These are phyloP conservation scores for Cucumis hystrix DNA, from an alignment of 306 rosid species.

Conservation along the genomic window DNA sequence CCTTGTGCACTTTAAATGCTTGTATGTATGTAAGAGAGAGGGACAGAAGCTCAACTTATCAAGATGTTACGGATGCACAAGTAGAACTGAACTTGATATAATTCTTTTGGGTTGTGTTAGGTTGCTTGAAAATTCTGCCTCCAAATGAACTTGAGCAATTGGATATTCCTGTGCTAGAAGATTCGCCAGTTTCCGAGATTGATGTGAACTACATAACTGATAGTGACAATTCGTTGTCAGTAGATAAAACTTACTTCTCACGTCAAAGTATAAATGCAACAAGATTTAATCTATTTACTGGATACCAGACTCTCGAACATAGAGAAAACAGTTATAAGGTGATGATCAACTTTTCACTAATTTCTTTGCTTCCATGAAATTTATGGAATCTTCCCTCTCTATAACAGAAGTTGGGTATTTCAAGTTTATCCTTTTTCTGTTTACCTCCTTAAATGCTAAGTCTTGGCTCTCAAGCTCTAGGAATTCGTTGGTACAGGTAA, in stretches of 20 bases:
- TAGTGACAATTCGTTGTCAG: conserved; percentile 23
- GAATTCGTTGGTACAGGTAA: conserved; percentile 37
- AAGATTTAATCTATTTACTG: conserved; percentile 74
- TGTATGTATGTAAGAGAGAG: neutral
- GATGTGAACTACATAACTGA: conserved; percentile 38
- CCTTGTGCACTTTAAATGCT: neutral
- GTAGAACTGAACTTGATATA: neutral
- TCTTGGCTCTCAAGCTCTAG: neutral
- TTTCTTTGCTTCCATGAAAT: neutral
- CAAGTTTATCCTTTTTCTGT: neutral
- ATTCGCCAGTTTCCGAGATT: conserved; percentile 26
- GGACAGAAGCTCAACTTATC: neutral
- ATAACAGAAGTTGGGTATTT: neutral
- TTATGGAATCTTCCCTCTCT: neutral
- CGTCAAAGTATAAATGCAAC: conserved; percentile 25
- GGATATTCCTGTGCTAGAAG: conserved; percentile 37
- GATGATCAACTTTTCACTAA: conserved; percentile 18
- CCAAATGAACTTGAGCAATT: conserved; percentile 72
- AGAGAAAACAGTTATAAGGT: conserved; percentile 73
- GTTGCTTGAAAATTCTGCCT: conserved; percentile 68
- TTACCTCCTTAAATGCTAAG: too few relatives aligned
- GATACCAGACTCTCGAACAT: conserved; percentile 68
- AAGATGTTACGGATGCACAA: neutral
- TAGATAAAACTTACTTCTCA: conserved; percentile 25
- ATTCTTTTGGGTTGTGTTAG: conserved; percentile 27